Conservation (phyloP, 495 filamentous ascomycete species). For the Xylaria curta region DNA sequence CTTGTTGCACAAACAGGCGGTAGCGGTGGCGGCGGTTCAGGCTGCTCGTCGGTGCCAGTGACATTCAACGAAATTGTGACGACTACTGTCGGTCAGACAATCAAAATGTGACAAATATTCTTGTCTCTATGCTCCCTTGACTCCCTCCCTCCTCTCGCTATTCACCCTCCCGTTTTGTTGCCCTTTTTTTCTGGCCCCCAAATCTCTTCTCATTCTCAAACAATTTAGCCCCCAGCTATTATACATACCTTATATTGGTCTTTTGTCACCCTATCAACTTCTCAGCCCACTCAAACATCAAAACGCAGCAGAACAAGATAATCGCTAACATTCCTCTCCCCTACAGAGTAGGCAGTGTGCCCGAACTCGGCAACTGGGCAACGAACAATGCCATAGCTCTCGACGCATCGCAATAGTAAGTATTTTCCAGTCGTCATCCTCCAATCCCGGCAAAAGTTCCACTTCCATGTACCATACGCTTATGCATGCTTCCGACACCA, state of each 20-base stretch:
- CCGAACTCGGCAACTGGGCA: slow-evolving; percentile 64
- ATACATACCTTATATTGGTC: background rate
- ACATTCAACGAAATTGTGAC: slow-evolving; percentile 25
- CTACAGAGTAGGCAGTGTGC: slow-evolving; percentile 61
- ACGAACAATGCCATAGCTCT: slow-evolving; percentile 56
- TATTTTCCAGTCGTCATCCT: background rate
- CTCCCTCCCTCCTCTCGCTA: no score
- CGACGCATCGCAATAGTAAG: slow-evolving; percentile 55
- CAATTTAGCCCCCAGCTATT: background rate
- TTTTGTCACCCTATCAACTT: background rate
- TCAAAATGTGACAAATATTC: slow-evolving; percentile 20
- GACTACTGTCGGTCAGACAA: slow-evolving; percentile 16
- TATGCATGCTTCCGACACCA: background rate
- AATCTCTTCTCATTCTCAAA: background rate
- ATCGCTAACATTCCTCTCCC: background rate
- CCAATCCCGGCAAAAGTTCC: background rate
- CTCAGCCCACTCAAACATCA: background rate
- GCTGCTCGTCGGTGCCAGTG: slow-evolving; percentile 11
- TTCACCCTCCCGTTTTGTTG: no score
- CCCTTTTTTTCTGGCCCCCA: background rate
- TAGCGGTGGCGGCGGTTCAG: background rate
- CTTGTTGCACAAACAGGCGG: background rate
- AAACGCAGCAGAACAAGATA: background rate
- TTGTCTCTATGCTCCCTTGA: slow-evolving; percentile 2
- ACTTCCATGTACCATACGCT: background rate